These are phyloP conservation scores for Candida peoriensis DNA, from an alignment of 805 yeast genomes.

Conservation along the genomic window DNA sequence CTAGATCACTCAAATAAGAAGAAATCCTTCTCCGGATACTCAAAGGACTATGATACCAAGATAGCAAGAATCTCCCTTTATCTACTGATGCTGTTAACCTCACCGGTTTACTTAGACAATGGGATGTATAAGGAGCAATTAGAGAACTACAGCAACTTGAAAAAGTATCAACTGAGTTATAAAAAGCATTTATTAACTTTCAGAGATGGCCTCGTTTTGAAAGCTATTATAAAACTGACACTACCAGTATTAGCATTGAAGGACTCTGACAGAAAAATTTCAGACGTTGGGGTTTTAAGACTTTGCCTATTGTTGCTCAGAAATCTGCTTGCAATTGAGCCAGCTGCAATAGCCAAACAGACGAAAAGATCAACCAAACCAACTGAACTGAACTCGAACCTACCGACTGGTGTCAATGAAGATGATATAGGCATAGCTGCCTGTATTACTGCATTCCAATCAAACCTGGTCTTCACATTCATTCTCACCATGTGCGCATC, in stretches of 20 bases:
- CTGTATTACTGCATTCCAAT: constrained; percentile 53
- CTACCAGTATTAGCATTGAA: constrained; percentile 52
- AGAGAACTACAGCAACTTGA: constrained; percentile 51
- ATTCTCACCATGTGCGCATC: constrained; percentile 67
- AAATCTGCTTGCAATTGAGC: constrained; percentile 75
- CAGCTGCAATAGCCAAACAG: constrained; percentile 47
- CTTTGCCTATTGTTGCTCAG: constrained; percentile 70
- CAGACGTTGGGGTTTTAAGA: constrained; percentile 70
- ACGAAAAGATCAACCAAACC: constrained; percentile 33
- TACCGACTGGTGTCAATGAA: constrained; percentile 51
- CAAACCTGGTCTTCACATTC: constrained; percentile 68
- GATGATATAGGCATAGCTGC: constrained; percentile 67
- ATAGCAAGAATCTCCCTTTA: constrained; percentile 73
- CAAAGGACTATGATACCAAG: constrained; percentile 42
- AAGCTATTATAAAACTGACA: constrained; percentile 65
- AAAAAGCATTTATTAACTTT: constrained; percentile 61
- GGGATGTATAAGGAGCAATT: constrained; percentile 46
- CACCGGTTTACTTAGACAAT: constrained; percentile 73
- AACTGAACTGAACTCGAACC: constrained; percentile 25
- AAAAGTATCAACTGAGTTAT: constrained; percentile 63
- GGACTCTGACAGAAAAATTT: constrained; percentile 51
- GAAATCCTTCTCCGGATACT: constrained; percentile 24
- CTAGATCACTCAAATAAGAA: constrained; percentile 37
- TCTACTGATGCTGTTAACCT: constrained; percentile 74
- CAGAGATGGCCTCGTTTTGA: constrained; percentile 56